Evolutionary conservation across 108 stramenopile species (phyloP).

Genomic region (Pseudonitzschia pungens): DNA sequence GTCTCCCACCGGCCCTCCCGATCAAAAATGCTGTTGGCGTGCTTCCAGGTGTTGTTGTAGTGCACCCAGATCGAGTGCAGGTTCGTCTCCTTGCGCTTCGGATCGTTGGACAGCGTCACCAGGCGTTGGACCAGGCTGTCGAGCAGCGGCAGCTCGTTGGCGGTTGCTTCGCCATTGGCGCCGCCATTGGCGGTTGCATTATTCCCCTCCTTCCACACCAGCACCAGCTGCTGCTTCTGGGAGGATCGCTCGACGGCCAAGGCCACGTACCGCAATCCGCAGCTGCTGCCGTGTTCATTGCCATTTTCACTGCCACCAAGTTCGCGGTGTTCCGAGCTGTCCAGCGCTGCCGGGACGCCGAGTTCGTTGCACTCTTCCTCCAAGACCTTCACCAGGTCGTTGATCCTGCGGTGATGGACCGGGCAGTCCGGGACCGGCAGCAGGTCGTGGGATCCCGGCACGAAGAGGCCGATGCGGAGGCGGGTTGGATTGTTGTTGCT

Average conservation of each 20-base stretch:
- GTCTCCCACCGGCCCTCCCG: constrained; percentile 32
- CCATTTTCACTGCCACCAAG: constrained; percentile 24
- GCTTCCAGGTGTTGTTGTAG: constrained; percentile 64
- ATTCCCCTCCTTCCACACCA: constrained; percentile 79
- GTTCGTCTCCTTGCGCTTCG: constrained; percentile 11
- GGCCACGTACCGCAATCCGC: constrained; percentile 62
- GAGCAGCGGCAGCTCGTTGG: too few relatives aligned
- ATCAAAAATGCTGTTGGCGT: constrained; percentile 78
- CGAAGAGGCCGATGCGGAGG: constrained; percentile 82
- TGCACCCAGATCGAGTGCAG: constrained; percentile 80
- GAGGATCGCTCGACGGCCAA: constrained; percentile 74
- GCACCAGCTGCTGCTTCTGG: constrained; percentile 75
- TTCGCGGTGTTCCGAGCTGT: too few relatives aligned
- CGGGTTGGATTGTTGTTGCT: too few relatives aligned
- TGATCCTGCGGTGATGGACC: constrained; percentile 90
- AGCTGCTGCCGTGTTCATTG: neutral
- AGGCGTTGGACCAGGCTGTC: neutral
- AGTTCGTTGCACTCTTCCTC: constrained; percentile 38
- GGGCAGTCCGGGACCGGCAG: constrained; percentile 64
- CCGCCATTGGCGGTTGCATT: constrained; percentile 14
- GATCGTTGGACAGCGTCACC: constrained; percentile 4
- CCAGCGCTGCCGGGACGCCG: constrained; percentile 47
- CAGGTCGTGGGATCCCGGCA: constrained; percentile 73
- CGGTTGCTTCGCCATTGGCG: too few relatives aligned
- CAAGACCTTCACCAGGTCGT: constrained; percentile 55